phyloP scores from a whole-genome alignment of 805 yeast genomes.

The Naumovozyma dairenensis region DNA sequence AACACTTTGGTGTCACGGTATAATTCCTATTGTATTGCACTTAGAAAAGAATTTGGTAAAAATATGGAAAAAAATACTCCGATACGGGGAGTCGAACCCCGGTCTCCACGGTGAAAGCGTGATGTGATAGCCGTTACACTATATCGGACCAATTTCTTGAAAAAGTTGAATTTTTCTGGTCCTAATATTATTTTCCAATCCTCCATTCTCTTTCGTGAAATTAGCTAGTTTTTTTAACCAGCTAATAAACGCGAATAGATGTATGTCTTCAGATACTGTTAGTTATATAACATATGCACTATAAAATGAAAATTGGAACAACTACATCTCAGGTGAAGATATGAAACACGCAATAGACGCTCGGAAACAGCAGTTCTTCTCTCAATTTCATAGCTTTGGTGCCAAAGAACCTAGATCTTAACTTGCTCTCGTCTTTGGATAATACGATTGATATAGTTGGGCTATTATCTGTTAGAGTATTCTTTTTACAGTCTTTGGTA shows the following conservation, averaged over 20 bases:
- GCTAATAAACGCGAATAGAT: too few species aligned
- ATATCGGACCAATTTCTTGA: conserved; percentile 13
- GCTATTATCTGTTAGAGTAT: background rate
- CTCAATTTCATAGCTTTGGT: background rate
- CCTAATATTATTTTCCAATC: background rate
- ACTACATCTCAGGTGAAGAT: too few species aligned
- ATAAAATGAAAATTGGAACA: too few species aligned
- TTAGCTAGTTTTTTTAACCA: too few species aligned
- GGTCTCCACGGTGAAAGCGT: conserved; percentile 12
- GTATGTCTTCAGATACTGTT: too few species aligned
- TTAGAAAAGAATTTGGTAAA: too few species aligned
- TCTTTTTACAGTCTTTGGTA: background rate
- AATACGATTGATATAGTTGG: background rate
- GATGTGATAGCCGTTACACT: conserved; percentile 27
- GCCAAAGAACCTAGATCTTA: background rate
- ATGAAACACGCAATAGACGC: too few species aligned
- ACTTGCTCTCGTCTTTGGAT: background rate
- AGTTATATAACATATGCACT: too few species aligned
- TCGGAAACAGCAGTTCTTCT: too few species aligned
- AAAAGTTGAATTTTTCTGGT: background rate
- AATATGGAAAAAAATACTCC: conserved; percentile 1
- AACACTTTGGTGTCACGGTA: too few species aligned
- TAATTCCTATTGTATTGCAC: too few species aligned
- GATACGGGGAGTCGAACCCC: conserved; percentile 1
- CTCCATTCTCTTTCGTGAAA: too few species aligned